Evolutionary conservation across 257 asterid species (phyloP), one percentile per base, ranked within the genome.

Genomic region (Solanum chilense): DNA sequence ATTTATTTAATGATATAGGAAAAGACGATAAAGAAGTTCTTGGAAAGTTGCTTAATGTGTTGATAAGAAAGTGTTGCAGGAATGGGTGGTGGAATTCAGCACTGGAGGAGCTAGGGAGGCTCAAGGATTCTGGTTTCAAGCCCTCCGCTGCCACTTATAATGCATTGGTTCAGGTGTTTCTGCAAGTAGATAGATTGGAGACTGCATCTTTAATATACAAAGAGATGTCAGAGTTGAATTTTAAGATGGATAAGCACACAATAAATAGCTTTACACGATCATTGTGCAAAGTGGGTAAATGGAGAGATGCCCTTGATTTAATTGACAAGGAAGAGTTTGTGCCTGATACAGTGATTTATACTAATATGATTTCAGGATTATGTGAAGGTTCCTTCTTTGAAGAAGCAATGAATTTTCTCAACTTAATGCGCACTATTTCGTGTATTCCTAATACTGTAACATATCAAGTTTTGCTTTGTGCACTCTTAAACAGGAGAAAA

Each of bases 381-480:
- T 97, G 98, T 31, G 98, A 97, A 92, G 98, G 95, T 82, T 97
- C 98, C 15, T 89, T 92, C 89, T 97, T 97, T 88, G 98, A 93
- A 87, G 99, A 95, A 92, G 98, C 98, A 84, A 95, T 97, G 99
- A 95, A 95, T 78, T 92, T 95, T 88, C 91, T 97, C 93, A 88
- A 89, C 88, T 86, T 93, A 88, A 95, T 97, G 99, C 91, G 98
- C 64, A 89, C 93, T 20, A 78, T 86, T 90, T 94, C 98, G 3
- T 97, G 98, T 87, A 88, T 93, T 87, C 99, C 99, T 86, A 97
- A 97, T 91, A 93, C 87, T 83, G 91, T 92, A 78, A 97, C 99
- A 1, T 97, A 94, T 90, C 93, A 85, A 92, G 82, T 93, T 89
- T 88, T 97, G 89, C 95, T 97, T 31, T 94, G 98, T 89, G 98